These are phyloP conservation scores for Aspergillus olivimuriae DNA, from an alignment of 495 filamentous ascomycete genomes.

Conservation along the genomic window DNA sequence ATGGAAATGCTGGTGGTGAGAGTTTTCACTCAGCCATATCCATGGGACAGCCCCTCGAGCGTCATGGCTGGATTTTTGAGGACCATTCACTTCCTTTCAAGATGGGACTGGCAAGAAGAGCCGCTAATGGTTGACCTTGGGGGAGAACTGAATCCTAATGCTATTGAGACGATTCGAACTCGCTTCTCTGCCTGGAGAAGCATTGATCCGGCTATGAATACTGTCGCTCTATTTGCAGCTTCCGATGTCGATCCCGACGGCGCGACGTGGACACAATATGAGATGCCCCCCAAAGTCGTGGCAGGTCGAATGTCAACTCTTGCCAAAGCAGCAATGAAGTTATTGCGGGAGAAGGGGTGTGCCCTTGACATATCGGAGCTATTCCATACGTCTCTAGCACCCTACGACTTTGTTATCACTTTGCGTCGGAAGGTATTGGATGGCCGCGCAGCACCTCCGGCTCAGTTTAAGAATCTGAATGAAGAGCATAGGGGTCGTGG, in stretches of 20 bases:
- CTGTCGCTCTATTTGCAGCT: slow-evolving; percentile 71
- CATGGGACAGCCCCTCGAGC: slow-evolving; percentile 72
- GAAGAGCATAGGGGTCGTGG: slow-evolving; percentile 9
- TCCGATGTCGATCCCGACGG: slow-evolving; percentile 73
- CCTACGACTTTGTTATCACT: slow-evolving; percentile 82
- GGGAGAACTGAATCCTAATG: slow-evolving; percentile 45
- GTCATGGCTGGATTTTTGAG: slow-evolving; percentile 77
- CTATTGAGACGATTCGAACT: slow-evolving; percentile 54
- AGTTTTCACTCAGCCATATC: slow-evolving; percentile 74
- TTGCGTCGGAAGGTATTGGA: slow-evolving; percentile 46
- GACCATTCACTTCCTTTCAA: slow-evolving; percentile 66
- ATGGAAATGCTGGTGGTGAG: slow-evolving; percentile 73
- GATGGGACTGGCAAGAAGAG: slow-evolving; percentile 86
- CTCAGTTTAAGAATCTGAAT: slow-evolving; percentile 68
- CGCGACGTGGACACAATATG: slow-evolving; percentile 68
- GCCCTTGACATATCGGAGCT: slow-evolving; percentile 54
- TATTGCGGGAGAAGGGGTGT: slow-evolving; percentile 50
- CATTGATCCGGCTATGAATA: slow-evolving; percentile 83
- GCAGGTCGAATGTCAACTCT: slow-evolving; percentile 77
- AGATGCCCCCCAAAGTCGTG: slow-evolving; percentile 69
- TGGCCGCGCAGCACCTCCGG: slow-evolving; percentile 17
- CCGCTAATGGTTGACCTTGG: slow-evolving; percentile 72
- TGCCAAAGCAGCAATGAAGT: slow-evolving; percentile 61
- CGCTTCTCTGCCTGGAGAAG: slow-evolving; percentile 71
- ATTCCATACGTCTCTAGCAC: slow-evolving; percentile 60